Base-by-base conservation (phyloP, 371 early-diverging fungal species). In the Mortierella sp. region DNA sequence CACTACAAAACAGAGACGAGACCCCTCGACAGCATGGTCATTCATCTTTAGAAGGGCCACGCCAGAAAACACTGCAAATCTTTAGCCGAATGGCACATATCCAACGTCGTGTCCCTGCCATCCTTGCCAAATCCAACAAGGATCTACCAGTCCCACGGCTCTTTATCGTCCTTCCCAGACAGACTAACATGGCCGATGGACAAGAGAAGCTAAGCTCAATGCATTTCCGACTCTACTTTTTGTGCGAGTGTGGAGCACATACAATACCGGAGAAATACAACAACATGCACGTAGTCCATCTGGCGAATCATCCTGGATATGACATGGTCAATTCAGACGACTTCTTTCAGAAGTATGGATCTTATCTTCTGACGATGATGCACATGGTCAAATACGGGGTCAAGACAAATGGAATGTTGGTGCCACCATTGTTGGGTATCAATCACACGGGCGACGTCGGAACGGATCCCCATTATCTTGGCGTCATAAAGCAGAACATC, bases 111-210 rank as follows among this genome's bases (percentile, higher is more conserved):
- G 24, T 46, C 46, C 57, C 25, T 2, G 46, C 69, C 16, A 28
- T 61, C 9, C 8, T 67, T 10, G 54, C 61, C 2, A 50, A 67
- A 19, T 46, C 56, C 2, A 56, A 60, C 27, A 47, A 67, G 22
- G 61, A 67, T 56, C 43, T 56, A 14, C 61, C 61, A 0, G 45
- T 67, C 12, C 68, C 68, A 4, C n/a, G 68, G 5, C 34, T 67
- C 6, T 67, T 67, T 22, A 67, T 67, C 41, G 52, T 67, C 25
- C 55, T 67, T 6, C 68, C 68, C 43, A 54, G 9, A 5, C 31
- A 37, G 28, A 25, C 5, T 5, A 8, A 8, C n/a, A 47, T 21
- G 3, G 10, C 8, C 8, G 47, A 47, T 13, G 22, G 10, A 10
- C 22, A 10, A 10, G 24, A 22, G 8, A 22, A 47, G 10, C 13